Base-by-base conservation (phyloP, 768 basidiomycete genomes). In the Lenzites betulinus region DNA sequence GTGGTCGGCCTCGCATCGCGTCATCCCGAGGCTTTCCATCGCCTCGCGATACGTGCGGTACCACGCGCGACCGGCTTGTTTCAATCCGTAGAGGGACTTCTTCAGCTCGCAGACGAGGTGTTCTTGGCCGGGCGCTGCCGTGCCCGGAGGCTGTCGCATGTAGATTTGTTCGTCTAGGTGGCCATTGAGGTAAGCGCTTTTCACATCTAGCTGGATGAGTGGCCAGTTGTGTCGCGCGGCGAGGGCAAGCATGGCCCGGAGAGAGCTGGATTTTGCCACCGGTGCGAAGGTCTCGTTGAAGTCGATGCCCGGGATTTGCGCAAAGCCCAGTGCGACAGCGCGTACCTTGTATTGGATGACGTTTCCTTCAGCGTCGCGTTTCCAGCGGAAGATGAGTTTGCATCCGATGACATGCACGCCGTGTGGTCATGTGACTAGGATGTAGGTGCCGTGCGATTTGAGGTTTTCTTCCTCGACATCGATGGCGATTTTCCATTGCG, bases 131-230 rank as follows among this genome's bases (percentile, higher is more conserved):
- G 46, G 38, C 9, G 38, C 33, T 2, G 36, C 23, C 13, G 43
- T 50, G 16, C 66, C 62, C 0, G 66, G 62, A 0, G 62, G 67
- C 3, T 35, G 7, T 1, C 25, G 3, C 64, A 69, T 64, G 38
- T 58, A 69, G 15, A 64, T 60, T 26, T 41, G 25, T 36, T 68
- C 65, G 8, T 71, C 62, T 23, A 66, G 48, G 2, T 66, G 54
- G 2, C 66, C 63, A 42, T 72, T 64, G 30, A 74, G 69, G 51
- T 68, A 73, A 2, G 70, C 74, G 0, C 65, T 64, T 33, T 75
- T 74, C 22, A 78, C 63, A 53, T 77, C 73, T 16, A 76, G 48
- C 58, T 75, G 73, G 9, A 72, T 67, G 1, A 77, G 53, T 3
- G 71, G 67, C 55, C 68, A 70, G 53, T 69, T 66, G 13, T 58